Base-by-base conservation (phyloP, 1,139 yeast species). In the Suhomyces kunorum region DNA sequence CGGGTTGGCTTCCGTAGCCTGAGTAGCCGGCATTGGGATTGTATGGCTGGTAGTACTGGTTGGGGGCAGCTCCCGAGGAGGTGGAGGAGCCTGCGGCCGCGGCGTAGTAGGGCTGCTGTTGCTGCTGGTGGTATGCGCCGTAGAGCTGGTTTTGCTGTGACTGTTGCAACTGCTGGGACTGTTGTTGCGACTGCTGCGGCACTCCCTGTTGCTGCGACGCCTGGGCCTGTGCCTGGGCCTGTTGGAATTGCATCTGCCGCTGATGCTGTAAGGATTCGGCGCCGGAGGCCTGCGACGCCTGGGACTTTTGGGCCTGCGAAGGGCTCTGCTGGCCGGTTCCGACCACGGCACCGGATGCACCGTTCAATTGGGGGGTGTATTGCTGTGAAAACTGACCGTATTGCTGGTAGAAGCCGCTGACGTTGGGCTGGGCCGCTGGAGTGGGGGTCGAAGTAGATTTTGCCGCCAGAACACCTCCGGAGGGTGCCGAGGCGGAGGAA, bases 351-450 rank as follows among this genome's bases (percentile, higher is more conserved):
- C 60, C 22, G 17, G 46, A 38, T 12, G 53, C 41, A 26, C 45
- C 49, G 30, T 45, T 46, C 11, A 43, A 34, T 38, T 47, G 53
- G 18, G 53, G 50, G 32, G 57, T 41, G 39, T 51, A 51, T 34
- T 40, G 44, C 28, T 37, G 44, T 11, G 39, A 26, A 17, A 28
- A 41, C 30, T 56, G 53, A 23, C 53, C 44, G 45, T 55, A 55
- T 33, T 54, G 59, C 36, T 53, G 61, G 45, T 58, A 61, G 47
- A 55, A 66, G 45, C 51, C 51, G 18, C 42, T 47, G 39, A 48
- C 47, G 30, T 46, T 46, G 4, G 50, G 42, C 20, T 39, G 40
- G 6, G 38, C 39, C n/a, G 43, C 11, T 13, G 45, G 48, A 20
- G 40, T 45, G n/a, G 50, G 47, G 46, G 43, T 49, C 24, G 53